Base-by-base conservation (phyloP, 345 rosid species). In the Gossypium sturtianum region DNA sequence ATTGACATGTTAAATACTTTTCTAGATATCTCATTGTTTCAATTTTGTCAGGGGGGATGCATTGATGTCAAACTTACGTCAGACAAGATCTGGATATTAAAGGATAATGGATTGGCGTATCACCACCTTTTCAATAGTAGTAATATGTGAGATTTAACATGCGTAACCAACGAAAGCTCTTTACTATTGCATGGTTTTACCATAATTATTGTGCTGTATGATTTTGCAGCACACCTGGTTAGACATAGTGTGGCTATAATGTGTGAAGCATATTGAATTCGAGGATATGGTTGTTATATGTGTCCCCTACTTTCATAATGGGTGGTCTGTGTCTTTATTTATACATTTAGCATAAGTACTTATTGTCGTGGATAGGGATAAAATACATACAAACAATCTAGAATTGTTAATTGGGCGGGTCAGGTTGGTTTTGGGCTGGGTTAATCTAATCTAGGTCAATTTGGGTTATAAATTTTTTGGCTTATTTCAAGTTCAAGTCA, bases 61-160 rank as follows among this genome's bases (percentile, higher is more conserved):
- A 70, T 91, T 80, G 99, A 93, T 81, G 87, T 89, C 84, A 84
- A 84, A 74, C 82, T 93, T 81, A 82, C 93, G 44, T 86, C 93
- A 47, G 84, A 90, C 75, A 84, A 81, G 78, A 89, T 95, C 71
- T 93, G 90, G 90, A 86, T 81, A 79, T 78, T 95, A 65, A 88
- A 84, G 78, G 92, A 89, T 52, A 81, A 81, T 84, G 92, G 86
- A 78, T 76, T 95, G 81, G 70, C 84, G 29, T 82, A 74, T 73
- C 83, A 85, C 78, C 78, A 80, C 79, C 70, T 84, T 79, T 75
- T 77, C 67, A 78, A 76, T 53, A 78, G 86, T 81, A 75, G 56
- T 72, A 72, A 79, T 74, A 80, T 77, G 99, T 95, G 85, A 93
- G 98, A 80, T 80, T n/a, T 54, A n/a, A 20, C 17, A 49, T 53